phyloP scores from a whole-genome alignment of 371 early-diverging fungal species.

The Mucor piriformis region DNA sequence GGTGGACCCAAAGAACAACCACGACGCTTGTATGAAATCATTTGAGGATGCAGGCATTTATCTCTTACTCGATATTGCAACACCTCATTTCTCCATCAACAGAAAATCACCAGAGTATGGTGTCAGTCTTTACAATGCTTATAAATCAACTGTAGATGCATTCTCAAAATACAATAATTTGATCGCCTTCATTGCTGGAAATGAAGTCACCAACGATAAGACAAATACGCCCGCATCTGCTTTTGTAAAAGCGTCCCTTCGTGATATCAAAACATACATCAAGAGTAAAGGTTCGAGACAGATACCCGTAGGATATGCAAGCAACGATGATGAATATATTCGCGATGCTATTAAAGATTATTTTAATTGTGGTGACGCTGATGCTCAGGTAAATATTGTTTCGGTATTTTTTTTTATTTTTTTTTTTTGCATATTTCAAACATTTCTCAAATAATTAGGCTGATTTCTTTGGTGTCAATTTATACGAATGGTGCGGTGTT shows the following conservation, averaged over 20 bases:
- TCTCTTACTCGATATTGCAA: conserved; percentile 70
- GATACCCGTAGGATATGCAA: conserved; percentile 83
- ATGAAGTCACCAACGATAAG: conserved; percentile 78
- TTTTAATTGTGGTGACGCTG: conserved; percentile 74
- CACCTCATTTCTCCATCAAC: conserved; percentile 66
- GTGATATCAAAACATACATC: conserved; percentile 74
- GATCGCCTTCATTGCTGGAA: conserved; percentile 80
- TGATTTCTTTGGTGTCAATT: conserved; percentile 78
- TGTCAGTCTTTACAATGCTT: conserved; percentile 55
- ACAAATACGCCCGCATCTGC: conserved; percentile 70
- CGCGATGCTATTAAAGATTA: conserved; percentile 71
- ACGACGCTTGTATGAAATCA: conserved; percentile 76
- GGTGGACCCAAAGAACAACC: conserved; percentile 67
- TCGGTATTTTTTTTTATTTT: no score
- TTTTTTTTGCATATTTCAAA: not conserved
- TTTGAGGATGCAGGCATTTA: conserved; percentile 75
- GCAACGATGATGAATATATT: conserved; percentile 75
- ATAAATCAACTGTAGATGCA: conserved; percentile 64
- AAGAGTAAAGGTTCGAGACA: conserved; percentile 37
- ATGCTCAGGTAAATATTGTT: conserved; percentile 51
- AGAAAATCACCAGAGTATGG: conserved; percentile 71
- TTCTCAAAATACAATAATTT: conserved; percentile 69
- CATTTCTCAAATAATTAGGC: conserved; percentile 37
- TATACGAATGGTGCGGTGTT: conserved; percentile 70
- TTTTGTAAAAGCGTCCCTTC: conserved; percentile 73